Percentiles rank a stretch among this genome's conserved stretches.
Evolutionary conservation across 129 eudicot species (phyloP).

Genomic region (Scalesia atractyloides): DNA sequence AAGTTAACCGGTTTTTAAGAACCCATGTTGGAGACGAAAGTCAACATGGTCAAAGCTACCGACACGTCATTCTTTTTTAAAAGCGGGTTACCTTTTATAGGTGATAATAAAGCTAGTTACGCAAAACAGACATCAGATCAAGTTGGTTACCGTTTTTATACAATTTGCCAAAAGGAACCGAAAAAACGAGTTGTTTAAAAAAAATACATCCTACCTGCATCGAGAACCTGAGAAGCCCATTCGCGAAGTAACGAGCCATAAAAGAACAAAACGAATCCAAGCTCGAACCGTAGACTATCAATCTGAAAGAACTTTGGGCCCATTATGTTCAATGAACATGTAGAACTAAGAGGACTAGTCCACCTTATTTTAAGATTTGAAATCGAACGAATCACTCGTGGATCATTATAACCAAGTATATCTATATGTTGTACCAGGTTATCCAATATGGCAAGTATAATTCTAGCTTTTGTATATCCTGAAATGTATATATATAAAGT

Average conservation of each 20-base stretch:
- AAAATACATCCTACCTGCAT: conserved; percentile 40
- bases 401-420: conserved; percentile 15
- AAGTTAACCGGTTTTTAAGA: background rate
- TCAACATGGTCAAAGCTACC: no score
- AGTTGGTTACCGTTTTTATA: background rate
- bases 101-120: background rate
- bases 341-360: conserved; percentile 65
- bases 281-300: conserved; percentile 60
- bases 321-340: conserved; percentile 47
- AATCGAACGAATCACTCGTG: conserved; percentile 39
- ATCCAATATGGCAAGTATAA: conserved; percentile 64
- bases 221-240: conserved; percentile 55
- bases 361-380: conserved; percentile 67
- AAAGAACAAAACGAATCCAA: conserved; percentile 62
- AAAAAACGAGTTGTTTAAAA: background rate
- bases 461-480: conserved; percentile 71
- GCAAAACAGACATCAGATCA: background rate
- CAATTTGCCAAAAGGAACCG: background rate
- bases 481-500: conserved; percentile 11
- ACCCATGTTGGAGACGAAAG: no score
- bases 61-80: no score
- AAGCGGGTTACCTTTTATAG: background rate
- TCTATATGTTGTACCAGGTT: conserved; percentile 58
- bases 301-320: conserved; percentile 62
- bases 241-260: conserved; percentile 71